phyloP scores from a whole-genome alignment of 116 monocot species.

The Posidonia oceanica region DNA sequence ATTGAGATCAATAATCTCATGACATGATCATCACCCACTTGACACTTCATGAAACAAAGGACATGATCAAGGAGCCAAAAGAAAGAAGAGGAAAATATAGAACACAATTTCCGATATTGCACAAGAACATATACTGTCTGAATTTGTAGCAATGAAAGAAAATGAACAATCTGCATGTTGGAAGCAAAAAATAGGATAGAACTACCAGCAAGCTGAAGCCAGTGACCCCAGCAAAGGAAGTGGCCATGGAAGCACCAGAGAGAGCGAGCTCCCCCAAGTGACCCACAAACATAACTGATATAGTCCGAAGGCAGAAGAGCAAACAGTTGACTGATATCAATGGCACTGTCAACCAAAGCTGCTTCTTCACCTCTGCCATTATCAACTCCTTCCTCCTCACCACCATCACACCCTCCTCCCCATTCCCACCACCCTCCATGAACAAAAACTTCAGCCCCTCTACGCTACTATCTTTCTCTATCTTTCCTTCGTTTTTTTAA shows the following conservation, averaged over 20 bases:
- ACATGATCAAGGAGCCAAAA: too few relatives aligned
- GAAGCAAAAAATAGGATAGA: too few relatives aligned
- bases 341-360: slow-evolving; percentile 18
- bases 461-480: too few relatives aligned
- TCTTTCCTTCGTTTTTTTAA: too few relatives aligned
- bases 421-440: not conserved
- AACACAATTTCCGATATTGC: not conserved
- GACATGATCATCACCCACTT: too few relatives aligned
- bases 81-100: not conserved
- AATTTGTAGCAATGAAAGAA: not conserved
- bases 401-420: not conserved
- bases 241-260: slow-evolving; percentile 31
- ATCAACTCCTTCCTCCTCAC: not conserved
- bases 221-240: slow-evolving; percentile 11
- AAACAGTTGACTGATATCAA: slow-evolving; percentile 17
- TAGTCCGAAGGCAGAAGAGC: slow-evolving; percentile 15
- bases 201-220: not conserved
- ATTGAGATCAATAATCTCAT: too few relatives aligned
- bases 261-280: slow-evolving; percentile 29
- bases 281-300: slow-evolving; percentile 34
- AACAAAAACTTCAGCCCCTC: not conserved
- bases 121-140: too few relatives aligned
- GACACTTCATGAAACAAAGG: too few relatives aligned
- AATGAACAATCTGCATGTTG: not conserved
- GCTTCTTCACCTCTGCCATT: slow-evolving; percentile 14